Conservation (phyloP, 345 rosid species). For the Hibiscus mutabilis region DNA sequence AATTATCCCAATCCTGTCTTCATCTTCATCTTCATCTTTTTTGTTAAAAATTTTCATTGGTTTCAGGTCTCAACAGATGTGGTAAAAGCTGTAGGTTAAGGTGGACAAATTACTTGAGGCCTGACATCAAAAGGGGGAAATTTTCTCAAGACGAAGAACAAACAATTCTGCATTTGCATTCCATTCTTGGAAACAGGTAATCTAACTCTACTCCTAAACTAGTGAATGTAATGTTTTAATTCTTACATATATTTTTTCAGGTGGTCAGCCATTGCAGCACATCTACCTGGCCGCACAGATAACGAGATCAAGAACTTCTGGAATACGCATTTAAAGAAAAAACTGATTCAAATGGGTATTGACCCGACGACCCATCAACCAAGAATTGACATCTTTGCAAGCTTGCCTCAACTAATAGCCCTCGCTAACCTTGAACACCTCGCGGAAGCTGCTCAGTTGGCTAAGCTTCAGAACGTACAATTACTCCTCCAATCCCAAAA, state of each 20-base stretch:
- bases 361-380: conserved; percentile 69
- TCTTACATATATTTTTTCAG: conserved; percentile 9
- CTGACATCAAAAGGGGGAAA: conserved; percentile 63
- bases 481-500: conserved; percentile 31
- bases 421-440: conserved; percentile 41
- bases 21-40: neutral
- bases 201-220: neutral
- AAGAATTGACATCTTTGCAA: conserved; percentile 51
- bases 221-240: neutral
- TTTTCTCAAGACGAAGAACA: conserved; percentile 62
- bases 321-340: conserved; percentile 55
- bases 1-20: neutral
- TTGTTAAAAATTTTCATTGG: neutral
- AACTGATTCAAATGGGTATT: conserved; percentile 56
- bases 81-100: conserved; percentile 67
- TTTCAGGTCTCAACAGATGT: conserved; percentile 56
- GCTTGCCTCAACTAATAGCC: conserved; percentile 53
- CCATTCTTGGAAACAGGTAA: conserved; percentile 65
- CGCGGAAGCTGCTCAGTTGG: neutral
- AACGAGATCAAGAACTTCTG: conserved; percentile 53
- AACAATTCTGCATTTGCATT: conserved; percentile 54
- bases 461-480: conserved; percentile 35
- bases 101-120: conserved; percentile 65
- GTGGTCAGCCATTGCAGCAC: conserved; percentile 59
- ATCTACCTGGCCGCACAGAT: conserved; percentile 45